Percentiles rank a stretch among this genome's conserved stretches.
These are phyloP conservation scores for Rhododendron ferrugineum DNA, from an alignment of 148 eudicot genomes.

Conservation along the genomic window DNA sequence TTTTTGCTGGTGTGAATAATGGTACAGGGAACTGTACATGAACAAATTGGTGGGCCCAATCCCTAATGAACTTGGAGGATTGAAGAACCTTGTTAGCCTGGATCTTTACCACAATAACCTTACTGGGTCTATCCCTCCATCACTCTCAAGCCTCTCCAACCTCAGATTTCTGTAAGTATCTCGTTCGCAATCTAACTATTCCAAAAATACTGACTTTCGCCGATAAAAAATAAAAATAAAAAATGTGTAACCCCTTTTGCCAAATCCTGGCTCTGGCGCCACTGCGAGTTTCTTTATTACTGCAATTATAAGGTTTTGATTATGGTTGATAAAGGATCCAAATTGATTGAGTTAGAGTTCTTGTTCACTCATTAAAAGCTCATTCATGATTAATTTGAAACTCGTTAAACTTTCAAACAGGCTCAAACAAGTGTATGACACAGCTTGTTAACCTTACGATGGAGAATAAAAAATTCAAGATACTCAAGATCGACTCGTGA, in stretches of 20 bases:
- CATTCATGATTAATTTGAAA: not conserved
- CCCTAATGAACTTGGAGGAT: conserved; percentile 57
- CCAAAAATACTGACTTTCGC: not conserved
- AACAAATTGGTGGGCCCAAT: conserved; percentile 64
- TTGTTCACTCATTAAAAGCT: too few species aligned
- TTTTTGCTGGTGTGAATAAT: not conserved
- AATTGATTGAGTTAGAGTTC: too few species aligned
- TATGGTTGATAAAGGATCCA: not conserved
- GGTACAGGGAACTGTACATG: conserved; percentile 65
- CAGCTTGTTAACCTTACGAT: too few species aligned
- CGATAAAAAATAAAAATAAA: too few species aligned
- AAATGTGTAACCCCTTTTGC: too few species aligned
- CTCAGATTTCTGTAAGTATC: conserved; percentile 59
- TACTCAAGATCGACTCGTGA: not conserved
- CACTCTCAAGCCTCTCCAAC: conserved; percentile 56
- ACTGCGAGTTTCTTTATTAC: too few species aligned
- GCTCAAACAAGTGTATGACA: too few species aligned
- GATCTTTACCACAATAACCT: conserved; percentile 73
- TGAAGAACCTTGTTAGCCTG: conserved; percentile 71
- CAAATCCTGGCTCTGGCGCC: too few species aligned
- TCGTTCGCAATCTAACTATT: not conserved
- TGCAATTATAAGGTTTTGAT: too few species aligned
- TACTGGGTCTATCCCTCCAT: conserved; percentile 52
- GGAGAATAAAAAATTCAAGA: too few species aligned
- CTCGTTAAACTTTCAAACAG: not conserved